These are phyloP conservation scores for Dionaea muscipula DNA, from an alignment of 179 eudicot genomes.

Conservation along the genomic window DNA sequence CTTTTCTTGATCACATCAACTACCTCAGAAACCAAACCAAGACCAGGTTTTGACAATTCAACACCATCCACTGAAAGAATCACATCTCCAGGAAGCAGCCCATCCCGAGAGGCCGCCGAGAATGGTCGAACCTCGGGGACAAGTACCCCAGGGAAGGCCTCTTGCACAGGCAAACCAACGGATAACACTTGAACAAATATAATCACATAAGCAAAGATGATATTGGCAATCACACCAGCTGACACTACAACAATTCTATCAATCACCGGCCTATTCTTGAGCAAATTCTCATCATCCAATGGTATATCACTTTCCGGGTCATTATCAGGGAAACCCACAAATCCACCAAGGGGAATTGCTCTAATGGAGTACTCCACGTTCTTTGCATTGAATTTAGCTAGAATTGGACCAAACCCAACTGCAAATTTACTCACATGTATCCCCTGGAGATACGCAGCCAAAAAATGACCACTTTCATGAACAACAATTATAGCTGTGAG, in stretches of 20 bases:
- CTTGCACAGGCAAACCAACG: slow-evolving; percentile 94
- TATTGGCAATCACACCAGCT: slow-evolving; percentile 88
- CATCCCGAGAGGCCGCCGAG: slow-evolving; percentile 82
- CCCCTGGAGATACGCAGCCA: slow-evolving; percentile 89
- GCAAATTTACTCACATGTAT: slow-evolving; percentile 96
- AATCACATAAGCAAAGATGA: slow-evolving; percentile 66
- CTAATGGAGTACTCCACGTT: slow-evolving; percentile 90
- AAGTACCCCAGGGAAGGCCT: slow-evolving; percentile 84
- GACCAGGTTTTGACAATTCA: slow-evolving; percentile 40
- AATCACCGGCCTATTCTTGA: slow-evolving; percentile 74
- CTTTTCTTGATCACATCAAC: slow-evolving; percentile 61
- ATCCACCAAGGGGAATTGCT: slow-evolving; percentile 92
- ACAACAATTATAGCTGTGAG: slow-evolving; percentile 82
- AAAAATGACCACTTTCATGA: slow-evolving; percentile 90
- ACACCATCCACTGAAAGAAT: slow-evolving; percentile 55
- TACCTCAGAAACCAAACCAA: slow-evolving; percentile 51
- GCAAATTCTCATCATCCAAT: slow-evolving; percentile 68
- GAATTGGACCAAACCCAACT: slow-evolving; percentile 92
- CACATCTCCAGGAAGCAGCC: slow-evolving; percentile 74
- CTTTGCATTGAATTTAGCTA: slow-evolving; percentile 79
- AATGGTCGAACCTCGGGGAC: slow-evolving; percentile 76
- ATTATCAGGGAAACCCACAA: slow-evolving; percentile 99
- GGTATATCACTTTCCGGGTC: slow-evolving; percentile 95
- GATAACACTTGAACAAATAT: slow-evolving; percentile 61
- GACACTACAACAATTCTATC: slow-evolving; percentile 80